Conservation (phyloP, 179 eudicot species). For the Carnegiea gigantea region DNA sequence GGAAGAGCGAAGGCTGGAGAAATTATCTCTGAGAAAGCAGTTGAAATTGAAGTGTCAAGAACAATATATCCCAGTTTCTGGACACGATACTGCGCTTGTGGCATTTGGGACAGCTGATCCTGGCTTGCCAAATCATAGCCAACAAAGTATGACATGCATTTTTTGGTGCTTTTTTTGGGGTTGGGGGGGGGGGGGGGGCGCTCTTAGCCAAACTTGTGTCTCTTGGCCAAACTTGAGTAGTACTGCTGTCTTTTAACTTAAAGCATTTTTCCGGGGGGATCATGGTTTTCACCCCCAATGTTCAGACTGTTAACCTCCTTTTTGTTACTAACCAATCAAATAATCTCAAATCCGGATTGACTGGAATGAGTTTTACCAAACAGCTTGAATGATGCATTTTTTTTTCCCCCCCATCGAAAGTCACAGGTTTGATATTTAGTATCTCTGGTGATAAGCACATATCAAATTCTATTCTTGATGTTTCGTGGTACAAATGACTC, state of each 20-base stretch:
- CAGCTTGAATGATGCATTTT: background rate
- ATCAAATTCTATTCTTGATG: no score
- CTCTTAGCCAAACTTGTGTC: no score
- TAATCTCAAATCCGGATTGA: background rate
- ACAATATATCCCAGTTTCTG: conserved; percentile 27
- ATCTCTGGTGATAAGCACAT: no score
- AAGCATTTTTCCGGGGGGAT: background rate
- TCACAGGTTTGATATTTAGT: no score
- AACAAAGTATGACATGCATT: no score
- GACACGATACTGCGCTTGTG: background rate
- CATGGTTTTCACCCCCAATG: background rate
- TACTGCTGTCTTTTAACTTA: background rate
- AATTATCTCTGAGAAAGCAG: conserved; percentile 77
- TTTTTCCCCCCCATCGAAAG: no score
- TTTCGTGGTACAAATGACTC: no score
- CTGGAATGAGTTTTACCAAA: background rate
- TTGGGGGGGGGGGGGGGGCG: no score
- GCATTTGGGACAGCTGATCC: conserved; percentile 27
- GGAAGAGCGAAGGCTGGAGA: conserved; percentile 70
- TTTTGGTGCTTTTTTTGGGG: no score
- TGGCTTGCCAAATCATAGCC: background rate
- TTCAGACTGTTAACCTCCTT: background rate
- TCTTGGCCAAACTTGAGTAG: no score
- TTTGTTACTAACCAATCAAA: background rate
- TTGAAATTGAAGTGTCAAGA: conserved; percentile 77